Base-by-base conservation (phyloP, 2,329 filamentous ascomycete species). In the Trichoderma breve region DNA sequence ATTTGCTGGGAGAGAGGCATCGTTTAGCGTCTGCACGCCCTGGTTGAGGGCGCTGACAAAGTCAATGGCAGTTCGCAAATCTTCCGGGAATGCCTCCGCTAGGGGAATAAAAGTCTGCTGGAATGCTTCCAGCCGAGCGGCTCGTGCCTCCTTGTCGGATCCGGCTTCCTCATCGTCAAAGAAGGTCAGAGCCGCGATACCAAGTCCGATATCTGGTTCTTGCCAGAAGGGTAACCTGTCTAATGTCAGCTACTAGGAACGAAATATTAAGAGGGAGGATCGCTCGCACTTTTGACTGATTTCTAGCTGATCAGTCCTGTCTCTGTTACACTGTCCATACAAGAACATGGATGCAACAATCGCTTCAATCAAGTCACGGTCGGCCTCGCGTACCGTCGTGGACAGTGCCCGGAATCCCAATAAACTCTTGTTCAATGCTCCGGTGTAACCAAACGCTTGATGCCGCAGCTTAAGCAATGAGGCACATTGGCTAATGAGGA, bases 361-460 rank as follows among this genome's bases (percentile, higher is more conserved):
- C 55, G 94, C 92, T 82, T 99, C 96, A 15, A 96, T 84, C 43
- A 98, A 83, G 79, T 97, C 94, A 62, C 96, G 90, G 74, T 97
- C 86, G 39, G 91, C 90, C 74, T 92, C 89, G 51, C 95, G 92
- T 28, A 98, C 91, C 53, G 93, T 90, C 2, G 91, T 91, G 53
- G 94, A 90, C 72, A 98, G 86, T 1, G 94, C 95, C 73, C 94
- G 92, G 84, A 95, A 99, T 30, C 90, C 91, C 55, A 99, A 86
- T 67, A 98, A 86, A 75, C 95, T 94, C 81, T 96, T 92, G 85
- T 94, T 97, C 1, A 99, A 87, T 1, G 96, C 95, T 0, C 96
- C 96, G 2, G 95, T 98, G 82, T 98, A 99, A 34, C 96, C 96
- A 76, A 95, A 95, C 4, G 88, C 87, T 76, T 93, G 89, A 80